Percentiles rank a stretch among this genome's conserved stretches.
Evolutionary conservation across 768 basidiomycete species (phyloP).

Genomic region (Rhodotorula graminis): DNA sequence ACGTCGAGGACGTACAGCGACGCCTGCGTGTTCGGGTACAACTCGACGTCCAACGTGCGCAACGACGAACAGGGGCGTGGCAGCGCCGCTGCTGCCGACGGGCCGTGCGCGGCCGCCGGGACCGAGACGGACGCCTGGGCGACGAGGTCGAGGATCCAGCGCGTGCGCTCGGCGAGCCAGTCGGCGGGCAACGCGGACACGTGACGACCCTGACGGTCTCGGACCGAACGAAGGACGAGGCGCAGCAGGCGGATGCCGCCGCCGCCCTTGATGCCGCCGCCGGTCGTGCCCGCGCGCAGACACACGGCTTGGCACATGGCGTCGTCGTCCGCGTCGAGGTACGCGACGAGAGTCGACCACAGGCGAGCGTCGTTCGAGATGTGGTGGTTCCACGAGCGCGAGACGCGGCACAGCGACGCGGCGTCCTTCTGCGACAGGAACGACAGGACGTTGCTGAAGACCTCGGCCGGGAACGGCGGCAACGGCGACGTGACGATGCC

Average conservation of each 20-base stretch:
- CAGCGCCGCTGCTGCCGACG: neutral
- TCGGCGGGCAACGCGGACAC: too few relatives aligned
- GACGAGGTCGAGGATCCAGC: neutral
- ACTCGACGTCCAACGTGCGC: neutral
- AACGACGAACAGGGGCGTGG: neutral
- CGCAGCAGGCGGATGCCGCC: neutral
- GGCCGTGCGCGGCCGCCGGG: too few relatives aligned
- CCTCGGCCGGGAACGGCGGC: constrained; percentile 25
- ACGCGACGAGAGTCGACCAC: constrained; percentile 3
- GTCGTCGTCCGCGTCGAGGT: neutral
- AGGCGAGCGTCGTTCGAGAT: constrained; percentile 24
- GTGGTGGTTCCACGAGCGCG: constrained; percentile 13
- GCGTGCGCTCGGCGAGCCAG: too few relatives aligned
- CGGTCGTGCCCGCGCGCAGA: neutral
- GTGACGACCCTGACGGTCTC: neutral
- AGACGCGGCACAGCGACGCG: constrained; percentile 13
- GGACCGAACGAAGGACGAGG: neutral
- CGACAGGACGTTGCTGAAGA: constrained; percentile 23
- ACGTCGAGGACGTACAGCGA: neutral
- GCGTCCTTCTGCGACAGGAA: neutral
- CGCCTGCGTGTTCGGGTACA: neutral
- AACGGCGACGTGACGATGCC: constrained; percentile 11
- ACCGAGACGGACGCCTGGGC: neutral
- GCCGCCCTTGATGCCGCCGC: neutral
- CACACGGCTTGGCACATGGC: neutral